A percentile compares a stretch with the other conserved stretches of the same genome.
phyloP scores from a whole-genome alignment of 768 basidiomycete genomes.

The Rhizopogon vesiculosus region DNA sequence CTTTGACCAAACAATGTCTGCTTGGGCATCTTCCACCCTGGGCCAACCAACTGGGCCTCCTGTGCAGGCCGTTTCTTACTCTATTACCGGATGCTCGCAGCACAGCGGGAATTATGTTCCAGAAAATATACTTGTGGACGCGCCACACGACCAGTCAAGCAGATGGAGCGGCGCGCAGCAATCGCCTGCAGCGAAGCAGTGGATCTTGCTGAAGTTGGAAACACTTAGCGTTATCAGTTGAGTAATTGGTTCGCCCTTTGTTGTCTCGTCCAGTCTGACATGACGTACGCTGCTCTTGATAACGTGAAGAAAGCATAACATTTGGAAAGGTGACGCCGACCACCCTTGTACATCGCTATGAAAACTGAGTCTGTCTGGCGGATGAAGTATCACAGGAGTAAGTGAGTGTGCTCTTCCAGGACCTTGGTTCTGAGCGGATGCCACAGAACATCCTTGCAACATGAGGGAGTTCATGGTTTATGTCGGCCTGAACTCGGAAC shows the following conservation, averaged over 20 bases:
- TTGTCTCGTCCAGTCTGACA: conserved; percentile 3
- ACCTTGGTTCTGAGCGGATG: conserved; percentile 3
- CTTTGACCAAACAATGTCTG: not conserved
- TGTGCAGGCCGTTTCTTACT: conserved; percentile 35
- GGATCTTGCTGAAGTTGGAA: conserved; percentile 66
- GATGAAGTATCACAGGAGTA: conserved; percentile 24
- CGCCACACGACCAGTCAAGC: conserved; percentile 58
- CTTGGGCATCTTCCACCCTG: conserved; percentile 1
- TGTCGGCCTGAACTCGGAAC: conserved; percentile 58
- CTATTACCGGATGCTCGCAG: conserved; percentile 58
- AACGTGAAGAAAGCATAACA: conserved; percentile 55
- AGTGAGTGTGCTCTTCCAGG: not conserved
- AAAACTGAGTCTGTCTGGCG: not conserved
- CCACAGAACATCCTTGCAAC: conserved; percentile 76
- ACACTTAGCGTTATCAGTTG: conserved; percentile 61
- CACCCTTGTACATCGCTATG: not conserved
- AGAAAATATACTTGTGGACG: conserved; percentile 64
- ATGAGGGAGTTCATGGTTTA: conserved; percentile 80
- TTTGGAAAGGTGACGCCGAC: conserved; percentile 65
- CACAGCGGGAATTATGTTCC: conserved; percentile 68
- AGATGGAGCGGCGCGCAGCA: conserved; percentile 74
- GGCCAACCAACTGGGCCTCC: conserved; percentile 3
- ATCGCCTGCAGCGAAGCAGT: conserved; percentile 53
- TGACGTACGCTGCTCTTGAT: conserved; percentile 3
- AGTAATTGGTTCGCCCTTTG: conserved; percentile 21